Evolutionary conservation across 108 stramenopile genomes (phyloP), one percentile per base, ranked within the genome.

Genomic region (Cylindrotheca closterium): DNA sequence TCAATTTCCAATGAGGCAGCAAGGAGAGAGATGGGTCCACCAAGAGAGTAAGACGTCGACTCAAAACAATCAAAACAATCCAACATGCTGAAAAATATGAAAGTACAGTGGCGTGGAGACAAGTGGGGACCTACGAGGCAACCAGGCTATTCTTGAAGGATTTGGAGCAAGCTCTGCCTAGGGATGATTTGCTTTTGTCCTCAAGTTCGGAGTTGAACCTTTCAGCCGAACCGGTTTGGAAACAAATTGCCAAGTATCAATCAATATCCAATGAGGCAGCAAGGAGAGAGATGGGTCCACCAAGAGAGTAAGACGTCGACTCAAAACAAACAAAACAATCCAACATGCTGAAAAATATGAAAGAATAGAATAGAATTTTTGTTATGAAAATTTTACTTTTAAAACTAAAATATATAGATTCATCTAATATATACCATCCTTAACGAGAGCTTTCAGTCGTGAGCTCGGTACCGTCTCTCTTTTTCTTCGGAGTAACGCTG

Each of bases 71-170:
- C n/a, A n/a, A n/a, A n/a, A n/a, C n/a, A n/a, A n/a, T n/a, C n/a
- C n/a, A n/a, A n/a, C n/a, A n/a, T n/a, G n/a, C n/a, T n/a, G n/a
- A n/a, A n/a, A n/a, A n/a, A n/a, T n/a, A n/a, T n/a, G n/a, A n/a
- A n/a, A n/a, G n/a, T 70, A 79, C 82, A 0, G 77, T 77, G 19
- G 69, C 80, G 25, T 90, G 83, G 84, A 68, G 81, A 61, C 73
- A 84, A 52, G 73, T 90, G 31, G 77, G 76, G 28, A 90, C 89
- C 0, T 67, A 82, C 5, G 85, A 83, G 47, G 89, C 89, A 0
- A 65, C 70, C 19, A 65, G 89, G 45, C 64, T 85, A 24, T 56
- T 90, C 30, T 54, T 90, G 33, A 50, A 55, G 34, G 87, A 88
- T 54, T 77, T 78, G 79, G 55, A 25, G 2, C 0, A 18, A 12